Evolutionary conservation across 2,329 filamentous ascomycete species (phyloP).

Genomic region (Colletotrichum sp.): DNA sequence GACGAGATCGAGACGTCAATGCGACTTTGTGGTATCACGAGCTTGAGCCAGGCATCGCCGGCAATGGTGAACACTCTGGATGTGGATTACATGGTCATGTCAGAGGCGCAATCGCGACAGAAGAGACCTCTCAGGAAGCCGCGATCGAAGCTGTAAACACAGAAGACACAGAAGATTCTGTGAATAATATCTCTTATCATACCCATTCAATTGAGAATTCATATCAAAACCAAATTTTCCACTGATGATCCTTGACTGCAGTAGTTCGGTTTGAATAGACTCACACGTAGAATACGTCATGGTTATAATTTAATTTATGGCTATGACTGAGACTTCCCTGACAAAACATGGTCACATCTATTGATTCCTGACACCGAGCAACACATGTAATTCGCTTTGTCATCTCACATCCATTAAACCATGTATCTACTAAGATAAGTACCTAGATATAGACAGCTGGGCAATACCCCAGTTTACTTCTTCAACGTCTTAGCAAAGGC

Average conservation of each 20-base stretch:
- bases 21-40: slow-evolving; percentile 32
- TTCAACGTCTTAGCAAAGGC: slow-evolving; percentile 10
- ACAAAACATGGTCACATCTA: rapidly evolving
- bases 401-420: neutral
- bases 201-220: neutral
- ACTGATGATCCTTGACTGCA: neutral
- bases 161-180: neutral
- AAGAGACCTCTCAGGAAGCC: neutral
- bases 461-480: neutral
- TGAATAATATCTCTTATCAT: neutral
- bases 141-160: neutral
- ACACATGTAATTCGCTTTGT: neutral
- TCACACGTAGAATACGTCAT: neutral
- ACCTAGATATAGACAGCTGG: neutral
- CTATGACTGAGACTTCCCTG: neutral
- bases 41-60: slow-evolving; percentile 29
- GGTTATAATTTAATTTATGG: neutral
- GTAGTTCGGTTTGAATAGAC: neutral
- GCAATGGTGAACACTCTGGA: slow-evolving; percentile 35
- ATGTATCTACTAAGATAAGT: neutral
- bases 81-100: slow-evolving; percentile 32
- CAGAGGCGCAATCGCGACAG: neutral
- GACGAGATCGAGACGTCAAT: slow-evolving; percentile 34
- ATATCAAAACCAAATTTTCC: too few relatives aligned
- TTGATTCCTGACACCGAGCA: neutral